Base-by-base conservation (phyloP, 2,329 filamentous ascomycete genomes). In the Trichoderma endophyticum region DNA sequence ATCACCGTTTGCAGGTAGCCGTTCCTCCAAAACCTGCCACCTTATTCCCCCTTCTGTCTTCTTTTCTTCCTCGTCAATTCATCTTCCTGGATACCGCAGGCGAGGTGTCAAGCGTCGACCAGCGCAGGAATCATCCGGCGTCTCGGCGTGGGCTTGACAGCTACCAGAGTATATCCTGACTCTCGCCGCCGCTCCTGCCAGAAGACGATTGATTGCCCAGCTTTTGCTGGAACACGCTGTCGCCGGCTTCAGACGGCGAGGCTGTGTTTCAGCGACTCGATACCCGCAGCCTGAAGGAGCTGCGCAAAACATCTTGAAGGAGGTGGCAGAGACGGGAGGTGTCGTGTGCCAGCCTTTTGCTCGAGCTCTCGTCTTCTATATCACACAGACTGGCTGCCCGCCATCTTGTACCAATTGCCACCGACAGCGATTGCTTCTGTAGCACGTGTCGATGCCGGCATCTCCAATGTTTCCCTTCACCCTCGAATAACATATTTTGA, bases 1-100 rank as follows among this genome's bases (percentile, higher is more conserved):
- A 73, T 72, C 63, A 64, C 48, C 26, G 68, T 72, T 59, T 72
- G 62, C 72, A 69, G 70, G 72, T 72, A 71, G 66, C 70, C 64
- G 56, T 60, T 63, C 64, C 51, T 69, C 72, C 65, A 72, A 64
- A 71, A 60, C 64, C 65, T 67, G 59, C 67, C 39, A 71, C 56
- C 51, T 54, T 63, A 26, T 51, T 54, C 62, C 63, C 61, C 64
- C 62, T 68, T 67, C 64, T 51, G 32, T 57, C 48, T 51, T 68
- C 30, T 26, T 60, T 51, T 63, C 54, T 21, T 54, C 56, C 34
- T 68, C 57, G 64, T 26, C 67, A 71, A 64, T 64, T 34, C 68
- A 48, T 64, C 61, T 43, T 70, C 57, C 67, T 70, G 30, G 67
- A 54, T 39, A 62, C 18, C 34, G 39, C 32, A 70, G 67, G 57